Evolutionary conservation across 2,329 filamentous ascomycete species (phyloP).

Genomic region (Colletotrichum sp.): DNA sequence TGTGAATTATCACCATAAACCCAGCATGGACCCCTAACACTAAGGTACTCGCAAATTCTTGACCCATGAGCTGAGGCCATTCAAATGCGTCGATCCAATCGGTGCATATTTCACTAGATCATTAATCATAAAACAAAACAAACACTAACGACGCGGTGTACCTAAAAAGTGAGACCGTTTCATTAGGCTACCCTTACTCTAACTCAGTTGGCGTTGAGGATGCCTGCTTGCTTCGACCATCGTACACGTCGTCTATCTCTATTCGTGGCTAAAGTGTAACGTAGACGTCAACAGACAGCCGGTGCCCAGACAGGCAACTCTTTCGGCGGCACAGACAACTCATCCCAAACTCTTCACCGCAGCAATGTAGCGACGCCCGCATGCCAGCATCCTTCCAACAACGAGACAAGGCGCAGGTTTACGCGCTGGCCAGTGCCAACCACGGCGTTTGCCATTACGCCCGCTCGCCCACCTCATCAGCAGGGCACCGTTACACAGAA

Average conservation of each 20-base stretch:
- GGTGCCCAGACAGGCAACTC: neutral
- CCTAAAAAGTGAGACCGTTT: rapidly evolving
- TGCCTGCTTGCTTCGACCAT: neutral
- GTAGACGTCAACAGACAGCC: neutral
- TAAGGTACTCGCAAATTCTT: too few species aligned
- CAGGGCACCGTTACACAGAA: neutral
- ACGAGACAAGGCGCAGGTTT: neutral
- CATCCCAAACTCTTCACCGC: neutral
- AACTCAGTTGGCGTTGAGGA: neutral
- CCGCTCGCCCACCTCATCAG: neutral
- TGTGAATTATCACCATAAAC: too few species aligned
- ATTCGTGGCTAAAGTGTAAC: neutral
- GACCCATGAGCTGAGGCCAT: neutral
- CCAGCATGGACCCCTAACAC: too few species aligned
- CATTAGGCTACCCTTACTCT: neutral
- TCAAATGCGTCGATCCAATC: rapidly evolving
- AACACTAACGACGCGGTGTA: rapidly evolving
- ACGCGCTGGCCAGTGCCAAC: neutral
- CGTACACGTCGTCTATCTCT: neutral
- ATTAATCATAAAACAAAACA: neutral
- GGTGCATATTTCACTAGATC: too few species aligned
- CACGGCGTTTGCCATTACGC: neutral
- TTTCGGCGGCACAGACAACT: neutral
- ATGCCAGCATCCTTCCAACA: neutral
- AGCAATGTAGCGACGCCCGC: neutral